phyloP scores from a whole-genome alignment of 352 stramenopile species.

The Pythium grandisporangium region DNA sequence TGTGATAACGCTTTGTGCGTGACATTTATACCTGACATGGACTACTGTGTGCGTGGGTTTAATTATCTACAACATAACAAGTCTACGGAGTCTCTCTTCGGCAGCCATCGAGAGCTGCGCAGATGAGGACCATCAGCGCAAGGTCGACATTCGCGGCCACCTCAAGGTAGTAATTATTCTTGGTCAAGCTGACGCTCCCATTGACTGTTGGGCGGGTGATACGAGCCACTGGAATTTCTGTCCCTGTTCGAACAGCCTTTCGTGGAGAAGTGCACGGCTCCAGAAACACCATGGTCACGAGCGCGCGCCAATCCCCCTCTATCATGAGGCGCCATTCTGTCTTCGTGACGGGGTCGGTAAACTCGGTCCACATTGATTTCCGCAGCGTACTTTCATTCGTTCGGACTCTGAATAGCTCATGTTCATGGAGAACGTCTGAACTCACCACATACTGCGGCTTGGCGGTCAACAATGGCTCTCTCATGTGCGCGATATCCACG shows the following conservation, averaged over 20 bases:
- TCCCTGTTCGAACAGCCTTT: background rate
- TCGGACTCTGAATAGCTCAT: no score
- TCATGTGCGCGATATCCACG: background rate
- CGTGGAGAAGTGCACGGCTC: background rate
- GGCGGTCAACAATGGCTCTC: background rate
- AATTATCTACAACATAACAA: no score
- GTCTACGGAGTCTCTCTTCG: no score
- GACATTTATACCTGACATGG: no score
- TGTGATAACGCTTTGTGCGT: no score
- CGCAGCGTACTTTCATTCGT: background rate
- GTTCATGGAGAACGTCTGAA: background rate
- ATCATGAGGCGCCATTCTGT: background rate
- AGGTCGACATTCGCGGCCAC: slow-evolving; percentile 7
- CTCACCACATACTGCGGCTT: background rate
- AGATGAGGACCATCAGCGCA: slow-evolving; percentile 11
- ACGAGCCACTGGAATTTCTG: background rate
- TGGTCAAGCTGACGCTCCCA: no score
- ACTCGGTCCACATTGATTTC: no score
- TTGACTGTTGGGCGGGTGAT: background rate
- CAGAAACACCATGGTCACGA: background rate
- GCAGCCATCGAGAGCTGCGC: slow-evolving; percentile 11
- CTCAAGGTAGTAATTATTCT: slow-evolving; percentile 8
- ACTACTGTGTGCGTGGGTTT: no score
- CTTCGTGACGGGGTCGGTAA: background rate
- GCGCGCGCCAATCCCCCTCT: background rate